Evolutionary conservation across 805 yeast genomes (phyloP).

Genomic region (Pichia gijzeniarum): DNA sequence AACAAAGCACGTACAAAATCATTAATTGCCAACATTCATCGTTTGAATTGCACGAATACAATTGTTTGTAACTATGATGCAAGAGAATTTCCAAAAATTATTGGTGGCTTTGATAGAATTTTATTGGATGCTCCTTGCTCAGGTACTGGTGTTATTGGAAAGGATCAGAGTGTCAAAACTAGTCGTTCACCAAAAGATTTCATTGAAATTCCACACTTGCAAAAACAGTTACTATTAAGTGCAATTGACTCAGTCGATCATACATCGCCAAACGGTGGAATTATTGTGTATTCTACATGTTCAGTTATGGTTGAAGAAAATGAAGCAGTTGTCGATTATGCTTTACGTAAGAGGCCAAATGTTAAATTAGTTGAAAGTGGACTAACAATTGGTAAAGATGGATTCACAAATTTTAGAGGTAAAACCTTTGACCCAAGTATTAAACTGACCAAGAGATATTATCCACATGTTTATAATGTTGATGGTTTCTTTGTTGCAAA

Average conservation of each 20-base stretch:
- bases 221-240: constrained; percentile 84
- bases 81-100: constrained; percentile 94
- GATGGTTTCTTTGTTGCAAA: constrained; percentile 98
- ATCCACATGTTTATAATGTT: constrained; percentile 97
- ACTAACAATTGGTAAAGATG: constrained; percentile 90
- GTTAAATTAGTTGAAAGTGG: constrained; percentile 92
- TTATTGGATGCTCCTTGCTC: constrained; percentile 98
- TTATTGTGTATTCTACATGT: constrained; percentile 95
- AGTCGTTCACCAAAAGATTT: constrained; percentile 95
- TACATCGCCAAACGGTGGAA: constrained; percentile 84
- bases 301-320: constrained; percentile 98
- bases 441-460: constrained; percentile 84
- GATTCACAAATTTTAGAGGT: constrained; percentile 90
- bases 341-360: constrained; percentile 91
- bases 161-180: constrained; percentile 90
- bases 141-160: constrained; percentile 98
- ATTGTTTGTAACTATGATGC: constrained; percentile 98
- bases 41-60: constrained; percentile 94
- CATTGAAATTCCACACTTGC: constrained; percentile 93
- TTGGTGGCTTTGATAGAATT: constrained; percentile 96
- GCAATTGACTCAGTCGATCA: constrained; percentile 98
- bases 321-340: constrained; percentile 98
- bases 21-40: constrained; percentile 92
- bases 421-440: constrained; percentile 77
- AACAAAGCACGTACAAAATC: constrained; percentile 96